Base-by-base conservation (phyloP, 257 asterid genomes). In the Striga asiatica region DNA sequence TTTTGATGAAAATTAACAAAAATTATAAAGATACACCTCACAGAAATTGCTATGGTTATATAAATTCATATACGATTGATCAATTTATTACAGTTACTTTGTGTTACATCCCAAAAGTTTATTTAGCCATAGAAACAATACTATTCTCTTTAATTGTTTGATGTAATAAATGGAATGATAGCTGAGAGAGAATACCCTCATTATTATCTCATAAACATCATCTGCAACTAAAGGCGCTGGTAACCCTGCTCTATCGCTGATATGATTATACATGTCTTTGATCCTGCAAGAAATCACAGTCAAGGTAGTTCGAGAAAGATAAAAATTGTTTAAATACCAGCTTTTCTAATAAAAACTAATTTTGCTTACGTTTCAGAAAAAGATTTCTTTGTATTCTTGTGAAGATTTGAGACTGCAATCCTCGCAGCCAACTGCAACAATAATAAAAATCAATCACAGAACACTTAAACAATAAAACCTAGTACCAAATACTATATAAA, bases 401-500 rank as follows among this genome's bases (percentile, higher is more conserved):
- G 98, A 49, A 92, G 88, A 76, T 92, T 88, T 6, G 98, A 92
- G 64, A 92, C 97, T 6, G 95, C 97, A 79, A 92, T 88, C 84
- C 98, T 82, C 13, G 98, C 98, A 37, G 98, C 98, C 84, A 92
- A 70, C 98, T 92, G 82, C 63, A 58, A 46, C 17, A 21, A n/a
- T 46, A n/a, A 19, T 10, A n/a, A n/a, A n/a, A 1, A 46, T 6
- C 52, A 46, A 46, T n/a, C n/a, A n/a, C n/a, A n/a, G n/a, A n/a
- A n/a, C n/a, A n/a, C n/a, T n/a, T n/a, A n/a, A n/a, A n/a, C n/a
- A n/a, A n/a, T n/a, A n/a, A n/a, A n/a, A n/a, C n/a, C n/a, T n/a
- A n/a, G n/a, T n/a, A n/a, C n/a, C n/a, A n/a, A n/a, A n/a, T n/a
- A n/a, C n/a, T n/a, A n/a, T n/a, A n/a, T n/a, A n/a, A n/a, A n/a